Evolutionary conservation across 345 rosid species (phyloP), one percentile per base, ranked within the genome.

Genomic region (Stellera chamaejasme): DNA sequence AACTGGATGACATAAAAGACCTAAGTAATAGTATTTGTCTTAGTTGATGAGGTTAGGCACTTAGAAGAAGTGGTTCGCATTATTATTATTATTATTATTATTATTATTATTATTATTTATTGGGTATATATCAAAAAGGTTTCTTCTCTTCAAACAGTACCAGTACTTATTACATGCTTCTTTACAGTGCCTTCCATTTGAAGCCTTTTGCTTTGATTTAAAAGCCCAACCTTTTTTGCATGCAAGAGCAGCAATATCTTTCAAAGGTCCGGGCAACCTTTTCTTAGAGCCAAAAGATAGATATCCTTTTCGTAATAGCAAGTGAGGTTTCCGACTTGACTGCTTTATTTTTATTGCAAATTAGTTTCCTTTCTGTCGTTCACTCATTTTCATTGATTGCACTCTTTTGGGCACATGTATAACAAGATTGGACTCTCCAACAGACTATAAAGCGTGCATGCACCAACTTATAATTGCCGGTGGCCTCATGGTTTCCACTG

Each of bases 391-490:
- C 39, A 32, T 32, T 32, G 39, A 32, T 32, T 32, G 39, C 8
- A 3, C 39, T 4, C 2, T 47, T 44, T 23, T 44, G 10, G 27
- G 42, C 43, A 15, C 25, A 55, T 27, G 62, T 65, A 62, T 59
- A 66, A 66, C 59, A 63, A 45, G 72, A 69, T 65, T 69, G 59
- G 77, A 78, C 77, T 42, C 48, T 27, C 69, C 54, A 67, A 75
- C 75, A 67, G 66, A 42, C 72, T 78, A 74, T 72, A 75, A 75
- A 69, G 74, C 60, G 56, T 54, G 56, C 26, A 59, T 54, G 56
- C 26, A 43, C 58, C 49, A 57, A 66, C 66, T 48, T 59, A 48
- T n/a, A n/a, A n/a, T 62, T 68, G 56, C 52, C 68, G 66, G 61
- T 71, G 66, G 61, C 43, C 52, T 59, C 68, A 55, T 59, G 46